These are phyloP conservation scores for Cokeromyces recurvatus DNA, from an alignment of 371 early-diverging fungal species.

Conservation along the genomic window DNA sequence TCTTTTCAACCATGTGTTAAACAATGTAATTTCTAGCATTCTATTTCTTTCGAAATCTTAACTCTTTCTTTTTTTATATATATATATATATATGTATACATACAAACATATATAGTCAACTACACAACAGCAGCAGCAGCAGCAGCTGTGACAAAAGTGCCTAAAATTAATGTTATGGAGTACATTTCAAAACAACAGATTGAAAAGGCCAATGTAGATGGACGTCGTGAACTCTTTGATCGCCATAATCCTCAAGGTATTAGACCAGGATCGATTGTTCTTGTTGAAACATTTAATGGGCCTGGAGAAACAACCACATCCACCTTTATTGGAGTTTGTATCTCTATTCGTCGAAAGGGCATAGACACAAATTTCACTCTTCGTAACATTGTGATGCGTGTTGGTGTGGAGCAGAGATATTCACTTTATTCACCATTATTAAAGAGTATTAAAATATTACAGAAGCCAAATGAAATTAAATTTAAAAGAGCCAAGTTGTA, in stretches of 20 bases:
- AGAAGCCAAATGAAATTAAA: constrained; percentile 52
- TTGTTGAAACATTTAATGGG: constrained; percentile 70
- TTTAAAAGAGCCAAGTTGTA: constrained; percentile 77
- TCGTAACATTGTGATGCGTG: constrained; percentile 75
- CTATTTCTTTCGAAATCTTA: no score
- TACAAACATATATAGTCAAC: no score
- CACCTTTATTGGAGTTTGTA: constrained; percentile 74
- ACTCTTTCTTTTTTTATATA: no score
- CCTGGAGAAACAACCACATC: constrained; percentile 63
- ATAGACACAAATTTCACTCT: constrained; percentile 75
- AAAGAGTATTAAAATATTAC: constrained; percentile 69
- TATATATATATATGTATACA: no score
- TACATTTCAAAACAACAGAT: constrained; percentile 58
- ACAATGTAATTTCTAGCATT: not conserved
- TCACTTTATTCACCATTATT: constrained; percentile 80
- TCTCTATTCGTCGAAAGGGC: constrained; percentile 78
- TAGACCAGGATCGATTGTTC: constrained; percentile 66
- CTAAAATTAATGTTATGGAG: constrained; percentile 67
- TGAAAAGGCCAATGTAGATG: constrained; percentile 55
- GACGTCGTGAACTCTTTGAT: constrained; percentile 55
- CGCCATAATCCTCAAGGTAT: constrained; percentile 51
- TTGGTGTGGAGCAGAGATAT: constrained; percentile 81
- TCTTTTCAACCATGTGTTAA: not conserved
- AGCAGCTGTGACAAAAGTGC: constrained; percentile 34
- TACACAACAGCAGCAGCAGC: not conserved